Percentiles rank a stretch among this genome's conserved stretches.
phyloP scores from a whole-genome alignment of 2,329 filamentous ascomycete species.

The Hawksworthiomyces lignivorus region DNA sequence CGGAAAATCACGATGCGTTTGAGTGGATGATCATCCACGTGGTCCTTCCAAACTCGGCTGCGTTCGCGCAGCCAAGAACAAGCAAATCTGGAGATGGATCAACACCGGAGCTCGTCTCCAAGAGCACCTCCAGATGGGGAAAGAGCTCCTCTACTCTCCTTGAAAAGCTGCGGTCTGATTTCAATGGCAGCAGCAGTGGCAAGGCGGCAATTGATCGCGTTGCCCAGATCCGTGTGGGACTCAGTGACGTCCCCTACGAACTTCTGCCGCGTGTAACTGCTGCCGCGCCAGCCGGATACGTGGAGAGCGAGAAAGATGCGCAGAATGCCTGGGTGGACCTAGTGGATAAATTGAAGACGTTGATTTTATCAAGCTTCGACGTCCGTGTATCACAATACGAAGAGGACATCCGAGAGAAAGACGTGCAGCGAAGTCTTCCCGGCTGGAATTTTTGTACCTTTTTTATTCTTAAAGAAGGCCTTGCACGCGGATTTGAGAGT shows the following conservation, averaged over 20 bases:
- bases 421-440: slow-evolving; percentile 75
- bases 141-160: slow-evolving; percentile 62
- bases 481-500: slow-evolving; percentile 90
- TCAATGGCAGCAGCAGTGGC: slow-evolving; percentile 66
- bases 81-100: slow-evolving; percentile 42
- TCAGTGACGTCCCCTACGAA: slow-evolving; percentile 61
- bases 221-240: slow-evolving; percentile 73
- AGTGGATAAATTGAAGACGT: slow-evolving; percentile 74
- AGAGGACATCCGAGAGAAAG: slow-evolving; percentile 92
- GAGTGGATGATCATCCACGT: slow-evolving; percentile 95
- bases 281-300: slow-evolving; percentile 55
- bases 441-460: slow-evolving; percentile 99
- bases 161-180: slow-evolving; percentile 85
- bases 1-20: slow-evolving; percentile 92
- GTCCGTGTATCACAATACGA: slow-evolving; percentile 88
- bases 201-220: slow-evolving; percentile 77
- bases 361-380: slow-evolving; percentile 87
- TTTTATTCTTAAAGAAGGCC: slow-evolving; percentile 92
- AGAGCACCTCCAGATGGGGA: slow-evolving; percentile 18
- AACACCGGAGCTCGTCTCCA: slow-evolving; percentile 42
- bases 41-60: slow-evolving; percentile 76
- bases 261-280: slow-evolving; percentile 55
- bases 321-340: slow-evolving; percentile 79
- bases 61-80: slow-evolving; percentile 67
- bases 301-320: slow-evolving; percentile 68